phyloP scores from a whole-genome alignment of 2,329 filamentous ascomycete species.

The Penicillium paneum region DNA sequence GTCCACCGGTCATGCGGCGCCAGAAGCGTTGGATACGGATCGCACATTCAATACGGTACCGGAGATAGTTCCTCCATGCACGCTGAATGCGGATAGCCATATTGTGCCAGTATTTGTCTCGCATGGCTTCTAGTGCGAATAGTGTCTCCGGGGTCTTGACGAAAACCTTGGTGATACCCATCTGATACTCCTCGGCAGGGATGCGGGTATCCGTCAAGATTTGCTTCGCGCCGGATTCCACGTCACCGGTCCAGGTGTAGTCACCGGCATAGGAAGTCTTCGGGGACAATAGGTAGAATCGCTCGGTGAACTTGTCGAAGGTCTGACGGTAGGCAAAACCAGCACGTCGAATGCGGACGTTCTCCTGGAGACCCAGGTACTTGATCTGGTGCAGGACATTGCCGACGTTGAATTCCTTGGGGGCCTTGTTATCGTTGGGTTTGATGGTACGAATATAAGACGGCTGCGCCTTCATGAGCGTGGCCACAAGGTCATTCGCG shows the following conservation, averaged over 20 bases:
- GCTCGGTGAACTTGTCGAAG: slow-evolving; percentile 96
- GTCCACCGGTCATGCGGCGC: slow-evolving; percentile 86
- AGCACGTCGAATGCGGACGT: slow-evolving; percentile 92
- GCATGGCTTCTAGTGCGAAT: slow-evolving; percentile 95
- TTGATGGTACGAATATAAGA: slow-evolving; percentile 99
- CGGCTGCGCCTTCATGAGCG: slow-evolving; percentile 93
- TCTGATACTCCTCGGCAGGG: slow-evolving; percentile 90
- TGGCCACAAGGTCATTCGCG: slow-evolving; percentile 90
- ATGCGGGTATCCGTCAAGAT: slow-evolving; percentile 97
- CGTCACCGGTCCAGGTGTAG: slow-evolving; percentile 90
- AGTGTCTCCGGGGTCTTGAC: slow-evolving; percentile 97
- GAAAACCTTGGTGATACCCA: slow-evolving; percentile 95
- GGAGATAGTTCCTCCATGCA: slow-evolving; percentile 93
- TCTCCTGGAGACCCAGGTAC: slow-evolving; percentile 98
- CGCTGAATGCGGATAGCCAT: slow-evolving; percentile 98
- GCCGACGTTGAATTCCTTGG: slow-evolving; percentile 81
- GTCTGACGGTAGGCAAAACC: slow-evolving; percentile 96
- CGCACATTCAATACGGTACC: slow-evolving; percentile 87
- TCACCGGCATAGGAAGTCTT: slow-evolving; percentile 95
- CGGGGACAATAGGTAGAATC: slow-evolving; percentile 91
- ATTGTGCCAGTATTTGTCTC: slow-evolving; percentile 98
- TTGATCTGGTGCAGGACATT: slow-evolving; percentile 99
- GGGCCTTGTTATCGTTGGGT: slow-evolving; percentile 97
- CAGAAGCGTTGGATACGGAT: slow-evolving; percentile 93
- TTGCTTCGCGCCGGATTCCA: slow-evolving; percentile 81